Evolutionary conservation across 345 rosid genomes (phyloP).

Genomic region (Citrus australasica): DNA sequence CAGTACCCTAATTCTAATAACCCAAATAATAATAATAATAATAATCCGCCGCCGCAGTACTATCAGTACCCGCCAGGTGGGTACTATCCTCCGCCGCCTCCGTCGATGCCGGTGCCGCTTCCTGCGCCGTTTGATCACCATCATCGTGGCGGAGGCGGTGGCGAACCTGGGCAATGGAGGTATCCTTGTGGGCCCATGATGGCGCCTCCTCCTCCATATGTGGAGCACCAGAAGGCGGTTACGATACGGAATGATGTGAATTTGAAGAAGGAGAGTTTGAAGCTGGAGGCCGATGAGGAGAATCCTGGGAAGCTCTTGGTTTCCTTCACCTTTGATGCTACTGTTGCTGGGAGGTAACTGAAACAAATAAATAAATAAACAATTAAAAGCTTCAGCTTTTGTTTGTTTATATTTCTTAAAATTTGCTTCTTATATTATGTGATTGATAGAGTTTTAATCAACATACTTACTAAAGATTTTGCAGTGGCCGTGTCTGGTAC

Average conservation of each 20-base stretch:
- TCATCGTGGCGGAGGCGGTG: conserved; percentile 43
- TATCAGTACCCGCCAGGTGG: conserved; percentile 55
- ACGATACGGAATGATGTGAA: conserved; percentile 79
- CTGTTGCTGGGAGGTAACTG: conserved; percentile 75
- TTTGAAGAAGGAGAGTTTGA: conserved; percentile 72
- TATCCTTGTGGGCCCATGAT: conserved; percentile 42
- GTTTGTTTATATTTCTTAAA: not conserved
- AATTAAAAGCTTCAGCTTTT: not conserved
- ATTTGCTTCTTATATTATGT: not conserved
- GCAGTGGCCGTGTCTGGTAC: too few species aligned
- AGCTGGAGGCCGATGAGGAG: conserved; percentile 54
- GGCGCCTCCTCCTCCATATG: conserved; percentile 46
- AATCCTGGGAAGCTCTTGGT: conserved; percentile 62
- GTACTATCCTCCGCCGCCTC: conserved; percentile 53
- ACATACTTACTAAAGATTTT: too few species aligned
- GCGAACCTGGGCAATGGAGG: conserved; percentile 38
- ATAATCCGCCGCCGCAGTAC: conserved; percentile 42
- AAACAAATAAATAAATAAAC: too few species aligned
- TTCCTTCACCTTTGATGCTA: conserved; percentile 86
- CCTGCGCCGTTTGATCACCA: conserved; percentile 68
- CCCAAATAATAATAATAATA: conserved; percentile 45
- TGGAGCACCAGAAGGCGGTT: conserved; percentile 83
- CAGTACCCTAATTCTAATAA: conserved; percentile 53
- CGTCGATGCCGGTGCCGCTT: conserved; percentile 48
- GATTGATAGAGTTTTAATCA: not conserved